Base-by-base conservation (phyloP, 1,139 yeast genomes). In the Hemisphaericaspora xylanilytica region DNA sequence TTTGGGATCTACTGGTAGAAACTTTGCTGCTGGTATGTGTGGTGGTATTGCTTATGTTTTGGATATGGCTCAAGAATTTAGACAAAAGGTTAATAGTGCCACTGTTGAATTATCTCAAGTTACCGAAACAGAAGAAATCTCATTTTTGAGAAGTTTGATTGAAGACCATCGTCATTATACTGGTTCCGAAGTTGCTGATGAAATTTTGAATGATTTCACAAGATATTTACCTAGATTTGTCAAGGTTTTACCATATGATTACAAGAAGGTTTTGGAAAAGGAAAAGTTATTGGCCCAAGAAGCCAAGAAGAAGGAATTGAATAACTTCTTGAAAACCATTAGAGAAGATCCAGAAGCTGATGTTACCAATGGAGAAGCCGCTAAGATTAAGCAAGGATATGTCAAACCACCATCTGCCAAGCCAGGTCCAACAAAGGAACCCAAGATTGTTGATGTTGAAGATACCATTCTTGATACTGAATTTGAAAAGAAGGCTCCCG, bases 21-120 rank as follows among this genome's bases (percentile, higher is more conserved):
- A 89, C 71, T 92, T 92, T 63, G 97, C 97, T 33, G 96, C 98
- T 41, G 98, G 98, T 74, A 94, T 94, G 87, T 90, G 97, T 55
- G 98, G 98, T 67, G 98, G 98, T 80, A 92, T 92, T 63, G 96
- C 96, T 24, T 92, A 92, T 59, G 97, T 94, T 44, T 75, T 90
- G 55, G 96, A 90, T 56, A 86, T 92, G 75, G 97, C 94, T 39
- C 96, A 90, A 61, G 96, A 89, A 59, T 90, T 92, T 57, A 67
- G 72, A 48, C 32, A 33, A 26, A 85, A 85, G 67, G 90, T 87
- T 50, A 92, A 92, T 67, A 60, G 69, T 35, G 92, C 84, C 50
- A 82, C 88, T 53, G 92, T 92, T 53, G 97, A 85, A 55, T 75
- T 92, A 43, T 74, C 85, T 34, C 73, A 74, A 41, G 77, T 92